A percentile compares a stretch with the other conserved stretches of the same genome.
Conservation (phyloP, 805 yeast genomes). For the Candida qinlingensis region DNA sequence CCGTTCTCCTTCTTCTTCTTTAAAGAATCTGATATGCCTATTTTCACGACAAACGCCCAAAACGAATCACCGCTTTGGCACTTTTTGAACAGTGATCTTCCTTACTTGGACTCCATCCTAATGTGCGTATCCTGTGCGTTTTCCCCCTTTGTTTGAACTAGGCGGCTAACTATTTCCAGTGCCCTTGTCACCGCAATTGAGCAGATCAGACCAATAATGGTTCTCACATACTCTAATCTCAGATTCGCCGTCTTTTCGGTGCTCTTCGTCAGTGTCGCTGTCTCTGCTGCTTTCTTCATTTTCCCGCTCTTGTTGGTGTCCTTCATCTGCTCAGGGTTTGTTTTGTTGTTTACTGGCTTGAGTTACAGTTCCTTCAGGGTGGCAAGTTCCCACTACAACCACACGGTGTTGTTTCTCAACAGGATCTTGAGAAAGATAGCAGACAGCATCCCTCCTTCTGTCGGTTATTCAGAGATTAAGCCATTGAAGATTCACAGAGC, state of each 20-base stretch:
- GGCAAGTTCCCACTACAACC: constrained; percentile 24
- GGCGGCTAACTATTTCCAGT: constrained; percentile 5
- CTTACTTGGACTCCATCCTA: constrained; percentile 18
- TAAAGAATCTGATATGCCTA: neutral
- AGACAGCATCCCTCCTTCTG: constrained; percentile 26
- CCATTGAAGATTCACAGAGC: neutral
- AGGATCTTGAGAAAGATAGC: constrained; percentile 22
- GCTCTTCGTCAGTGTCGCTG: constrained; percentile 13
- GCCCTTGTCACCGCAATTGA: constrained; percentile 4
- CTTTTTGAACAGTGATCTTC: constrained; percentile 8
- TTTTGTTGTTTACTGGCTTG: constrained; percentile 21
- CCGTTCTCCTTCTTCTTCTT: constrained; percentile 1
- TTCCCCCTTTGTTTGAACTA: neutral
- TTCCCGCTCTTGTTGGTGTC: constrained; percentile 20
- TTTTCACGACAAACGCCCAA: constrained; percentile 5
- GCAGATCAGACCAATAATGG: constrained; percentile 2
- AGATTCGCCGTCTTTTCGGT: constrained; percentile 16
- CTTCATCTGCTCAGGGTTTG: constrained; percentile 23
- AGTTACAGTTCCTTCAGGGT: constrained; percentile 21
- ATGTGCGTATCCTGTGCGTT: neutral
- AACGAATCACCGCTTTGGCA: constrained; percentile 10
- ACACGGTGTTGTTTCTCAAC: constrained; percentile 22
- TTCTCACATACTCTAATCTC: constrained; percentile 13
- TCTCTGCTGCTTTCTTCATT: constrained; percentile 16
- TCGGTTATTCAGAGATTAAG: constrained; percentile 21